Evolutionary conservation across 768 basidiomycete species (phyloP).

Genomic region (Boletus patriciae): DNA sequence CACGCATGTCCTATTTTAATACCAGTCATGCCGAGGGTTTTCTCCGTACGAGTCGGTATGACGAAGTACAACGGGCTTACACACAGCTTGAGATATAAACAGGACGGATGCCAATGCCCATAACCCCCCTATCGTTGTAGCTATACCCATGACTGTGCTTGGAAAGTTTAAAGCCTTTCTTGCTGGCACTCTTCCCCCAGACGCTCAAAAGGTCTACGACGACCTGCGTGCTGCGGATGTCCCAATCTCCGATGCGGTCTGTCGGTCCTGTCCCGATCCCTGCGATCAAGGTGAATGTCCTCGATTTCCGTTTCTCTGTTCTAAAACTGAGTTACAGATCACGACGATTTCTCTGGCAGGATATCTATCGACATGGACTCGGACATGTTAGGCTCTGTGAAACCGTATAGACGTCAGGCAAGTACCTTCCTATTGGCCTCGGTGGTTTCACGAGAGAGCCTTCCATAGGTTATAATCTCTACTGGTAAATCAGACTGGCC

Average conservation of each 20-base stretch:
- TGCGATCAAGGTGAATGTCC: slow-evolving; percentile 62
- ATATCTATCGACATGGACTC: slow-evolving; percentile 79
- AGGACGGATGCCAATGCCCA: not conserved
- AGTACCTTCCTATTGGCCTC: slow-evolving; percentile 8
- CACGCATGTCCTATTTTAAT: not conserved
- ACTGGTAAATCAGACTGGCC: slow-evolving; percentile 92
- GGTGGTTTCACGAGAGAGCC: not conserved
- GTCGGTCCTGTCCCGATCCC: slow-evolving; percentile 72
- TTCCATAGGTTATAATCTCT: slow-evolving; percentile 73
- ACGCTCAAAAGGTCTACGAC: slow-evolving; percentile 42
- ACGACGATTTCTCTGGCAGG: slow-evolving; percentile 69
- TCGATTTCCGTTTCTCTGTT: slow-evolving; percentile 28
- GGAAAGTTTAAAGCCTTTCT: slow-evolving; percentile 28
- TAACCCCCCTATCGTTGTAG: not conserved
- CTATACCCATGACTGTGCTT: slow-evolving; percentile 23
- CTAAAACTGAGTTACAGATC: slow-evolving; percentile 44
- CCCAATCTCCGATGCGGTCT: slow-evolving; percentile 66
- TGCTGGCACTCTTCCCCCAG: slow-evolving; percentile 22
- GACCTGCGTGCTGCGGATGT: slow-evolving; percentile 58
- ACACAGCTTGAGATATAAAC: not conserved
- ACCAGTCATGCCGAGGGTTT: not conserved
- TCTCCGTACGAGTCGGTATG: not conserved
- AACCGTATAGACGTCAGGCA: slow-evolving; percentile 82
- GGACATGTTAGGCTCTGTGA: slow-evolving; percentile 82
- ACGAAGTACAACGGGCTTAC: not conserved